phyloP scores from a whole-genome alignment of 208 protist species.

The Strigomonas culicis region DNA sequence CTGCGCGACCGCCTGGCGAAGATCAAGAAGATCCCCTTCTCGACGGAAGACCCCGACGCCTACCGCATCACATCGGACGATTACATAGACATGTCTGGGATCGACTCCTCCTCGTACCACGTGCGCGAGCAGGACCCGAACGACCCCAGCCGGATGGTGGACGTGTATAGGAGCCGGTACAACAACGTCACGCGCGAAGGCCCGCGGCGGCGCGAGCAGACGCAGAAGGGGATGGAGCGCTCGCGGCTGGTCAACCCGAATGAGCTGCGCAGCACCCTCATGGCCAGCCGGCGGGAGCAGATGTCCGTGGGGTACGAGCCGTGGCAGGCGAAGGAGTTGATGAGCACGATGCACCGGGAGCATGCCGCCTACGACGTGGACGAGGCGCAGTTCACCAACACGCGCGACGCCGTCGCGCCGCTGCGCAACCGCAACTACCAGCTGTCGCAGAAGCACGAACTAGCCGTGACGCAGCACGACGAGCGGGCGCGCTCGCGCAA shows the following conservation, averaged over 20 bases:
- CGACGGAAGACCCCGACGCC: constrained; percentile 32
- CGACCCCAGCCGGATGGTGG: constrained; percentile 23
- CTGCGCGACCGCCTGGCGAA: constrained; percentile 26
- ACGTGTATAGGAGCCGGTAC: constrained; percentile 84
- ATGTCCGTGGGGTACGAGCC: constrained; percentile 68
- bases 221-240: constrained; percentile 40
- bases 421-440: constrained; percentile 71
- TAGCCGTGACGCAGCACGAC: constrained; percentile 35
- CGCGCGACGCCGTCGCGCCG: constrained; percentile 51
- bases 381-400: constrained; percentile 49
- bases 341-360: constrained; percentile 81
- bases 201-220: constrained; percentile 57
- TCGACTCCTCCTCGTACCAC: constrained; percentile 73
- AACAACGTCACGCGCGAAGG: constrained; percentile 83
- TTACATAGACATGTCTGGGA: constrained; percentile 76
- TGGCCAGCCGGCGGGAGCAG: constrained; percentile 28
- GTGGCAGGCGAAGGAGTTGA: constrained; percentile 70
- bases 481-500: constrained; percentile 35
- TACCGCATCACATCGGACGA: constrained; percentile 85
- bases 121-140: constrained; percentile 38
- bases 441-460: constrained; percentile 48
- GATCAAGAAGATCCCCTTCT: constrained; percentile 53
- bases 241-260: constrained; percentile 47
- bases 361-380: constrained; percentile 72
- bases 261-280: constrained; percentile 42